Percentiles rank a stretch among this genome's conserved stretches.
phyloP scores from a whole-genome alignment of 2,329 filamentous ascomycete genomes.

The Colletotrichum horii region DNA sequence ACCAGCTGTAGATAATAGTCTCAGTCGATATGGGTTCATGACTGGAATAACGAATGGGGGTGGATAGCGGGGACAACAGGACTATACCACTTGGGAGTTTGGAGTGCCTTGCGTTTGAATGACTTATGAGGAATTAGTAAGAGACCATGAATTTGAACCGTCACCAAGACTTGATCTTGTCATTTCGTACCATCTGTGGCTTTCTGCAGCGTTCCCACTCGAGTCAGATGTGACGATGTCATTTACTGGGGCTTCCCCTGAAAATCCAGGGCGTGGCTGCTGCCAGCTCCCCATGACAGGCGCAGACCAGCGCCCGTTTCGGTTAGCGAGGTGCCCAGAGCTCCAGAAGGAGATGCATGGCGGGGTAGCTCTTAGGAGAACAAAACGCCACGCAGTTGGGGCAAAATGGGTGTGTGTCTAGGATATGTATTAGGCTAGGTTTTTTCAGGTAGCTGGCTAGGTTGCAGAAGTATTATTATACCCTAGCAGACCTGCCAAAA shows the following conservation, averaged over 20 bases:
- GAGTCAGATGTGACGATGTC: neutral
- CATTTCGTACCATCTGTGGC: neutral
- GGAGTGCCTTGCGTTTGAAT: neutral
- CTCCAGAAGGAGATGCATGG: slow-evolving; percentile 1
- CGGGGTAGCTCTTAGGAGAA: slow-evolving; percentile 16
- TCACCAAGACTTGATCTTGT: neutral
- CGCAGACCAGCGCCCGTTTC: neutral
- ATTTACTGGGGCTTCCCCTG: neutral
- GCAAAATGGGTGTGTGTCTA: too few species aligned
- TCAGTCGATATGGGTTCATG: neutral
- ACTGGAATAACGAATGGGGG: neutral
- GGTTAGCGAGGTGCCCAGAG: neutral
- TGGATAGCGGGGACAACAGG: neutral
- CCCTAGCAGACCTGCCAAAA: too few species aligned
- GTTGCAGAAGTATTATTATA: too few species aligned
- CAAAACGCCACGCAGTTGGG: too few species aligned
- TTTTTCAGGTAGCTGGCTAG: too few species aligned
- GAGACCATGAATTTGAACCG: neutral
- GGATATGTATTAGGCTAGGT: too few species aligned
- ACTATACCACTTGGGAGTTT: slow-evolving; percentile 5
- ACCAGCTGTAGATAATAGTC: slow-evolving; percentile 6
- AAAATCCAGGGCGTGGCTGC: neutral
- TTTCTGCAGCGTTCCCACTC: neutral
- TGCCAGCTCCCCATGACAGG: neutral
- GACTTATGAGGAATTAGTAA: neutral